Percentiles rank a stretch among this genome's conserved stretches.
Conservation (phyloP, 2,329 filamentous ascomycete genomes). For the Claviceps fusiformis region DNA sequence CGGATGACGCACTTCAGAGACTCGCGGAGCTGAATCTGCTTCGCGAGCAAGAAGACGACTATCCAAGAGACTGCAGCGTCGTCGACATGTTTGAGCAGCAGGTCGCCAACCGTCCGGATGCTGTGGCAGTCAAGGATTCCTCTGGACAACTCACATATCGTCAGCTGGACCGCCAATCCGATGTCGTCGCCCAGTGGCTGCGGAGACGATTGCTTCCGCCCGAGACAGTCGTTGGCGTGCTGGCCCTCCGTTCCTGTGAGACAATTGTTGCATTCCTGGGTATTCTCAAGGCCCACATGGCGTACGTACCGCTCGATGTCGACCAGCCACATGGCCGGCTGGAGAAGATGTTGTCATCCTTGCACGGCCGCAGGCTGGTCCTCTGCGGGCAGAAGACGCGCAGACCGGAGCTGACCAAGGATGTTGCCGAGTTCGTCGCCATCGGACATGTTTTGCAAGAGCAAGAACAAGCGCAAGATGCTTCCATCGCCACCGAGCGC, state of each 20-base stretch:
- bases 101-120: background rate
- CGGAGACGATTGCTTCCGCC: background rate
- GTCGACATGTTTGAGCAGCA: background rate
- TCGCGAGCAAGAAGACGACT: background rate
- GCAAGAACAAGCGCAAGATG: background rate
- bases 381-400: background rate
- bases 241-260: background rate
- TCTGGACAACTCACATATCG: background rate
- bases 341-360: background rate
- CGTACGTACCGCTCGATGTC: conserved; percentile 14
- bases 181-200: background rate
- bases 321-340: conserved; percentile 9
- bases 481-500: background rate
- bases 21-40: background rate
- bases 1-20: background rate
- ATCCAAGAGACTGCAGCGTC: conserved; percentile 1
- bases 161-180: background rate
- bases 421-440: background rate
- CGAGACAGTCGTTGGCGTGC: background rate
- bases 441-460: background rate
- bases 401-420: background rate
- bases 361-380: background rate
- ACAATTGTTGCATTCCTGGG: conserved; percentile 9
- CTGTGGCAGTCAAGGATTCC: conserved; percentile 1
- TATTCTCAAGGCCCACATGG: conserved; percentile 14